Base-by-base conservation (phyloP, 176 grass and related monocot species). In the Saccharum officinarum region DNA sequence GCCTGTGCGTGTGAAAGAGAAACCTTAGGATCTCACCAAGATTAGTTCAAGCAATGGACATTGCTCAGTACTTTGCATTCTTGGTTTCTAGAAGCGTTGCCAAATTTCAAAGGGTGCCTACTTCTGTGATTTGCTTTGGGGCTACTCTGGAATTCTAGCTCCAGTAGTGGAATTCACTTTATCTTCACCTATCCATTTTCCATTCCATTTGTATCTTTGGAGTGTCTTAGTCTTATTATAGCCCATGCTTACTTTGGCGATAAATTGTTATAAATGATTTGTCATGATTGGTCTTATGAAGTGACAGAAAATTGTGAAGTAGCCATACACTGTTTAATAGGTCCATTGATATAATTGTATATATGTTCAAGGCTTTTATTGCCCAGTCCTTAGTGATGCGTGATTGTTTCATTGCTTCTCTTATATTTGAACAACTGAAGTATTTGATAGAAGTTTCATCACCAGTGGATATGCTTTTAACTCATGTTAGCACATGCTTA, bases 31-130 rank as follows among this genome's bases (percentile, higher is more conserved):
- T 8, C 20, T 6, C 44, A 57, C 31, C 39, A 11, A 22, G 14
- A 71, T 83, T 69, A 57, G 73, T 83, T 77, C 71, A 71, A 20
- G 8, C 36, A 15, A 72, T 71, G 18, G 49, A 61, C 12, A 82
- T 52, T 40, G 6, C 3, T 37, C 42, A 73, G 12, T 41, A 65
- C 46, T 78, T 77, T 71, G 10, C 61, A 30, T 46, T 17, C 4
- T 63, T 75, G 64, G 64, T 66, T 86, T 90, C 50, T 78, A 70
- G 39, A 71, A 71, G 8, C 16, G 20, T 4, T 77, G n/a, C 75
- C 42, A 10, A 7, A 67, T 81, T 54, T 33, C 50, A 71, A 39
- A 39, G 52, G 52, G 65, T 83, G 52, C 16, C 60, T 60, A 71
- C 14, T 64, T 73, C 41, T 72, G 13, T 71, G 2, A 62, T n/a